These are phyloP conservation scores for Eutrema yunnanense DNA, from an alignment of 345 rosid species.

Conservation along the genomic window DNA sequence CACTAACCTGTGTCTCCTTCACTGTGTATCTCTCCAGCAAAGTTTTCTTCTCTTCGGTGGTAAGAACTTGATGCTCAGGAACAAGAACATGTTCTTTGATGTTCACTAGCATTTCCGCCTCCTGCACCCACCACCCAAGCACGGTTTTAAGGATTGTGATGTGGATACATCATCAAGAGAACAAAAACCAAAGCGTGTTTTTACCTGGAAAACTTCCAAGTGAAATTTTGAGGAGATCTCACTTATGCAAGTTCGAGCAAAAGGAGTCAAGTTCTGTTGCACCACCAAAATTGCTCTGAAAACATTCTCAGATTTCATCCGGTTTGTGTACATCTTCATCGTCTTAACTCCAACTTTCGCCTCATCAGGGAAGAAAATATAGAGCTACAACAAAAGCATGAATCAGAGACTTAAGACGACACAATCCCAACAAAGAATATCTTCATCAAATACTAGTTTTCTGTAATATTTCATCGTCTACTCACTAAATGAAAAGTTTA, in stretches of 20 bases:
- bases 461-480: neutral
- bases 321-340: constrained; percentile 77
- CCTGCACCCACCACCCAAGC: constrained; percentile 32
- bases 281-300: constrained; percentile 73
- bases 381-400: constrained; percentile 39
- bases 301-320: constrained; percentile 85
- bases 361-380: constrained; percentile 84
- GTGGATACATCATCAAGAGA: neutral
- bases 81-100: constrained; percentile 75
- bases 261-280: constrained; percentile 78
- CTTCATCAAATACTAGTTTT: neutral
- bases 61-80: constrained; percentile 72
- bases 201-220: constrained; percentile 85
- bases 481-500: neutral
- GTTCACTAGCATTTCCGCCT: constrained; percentile 66
- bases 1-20: constrained; percentile 72
- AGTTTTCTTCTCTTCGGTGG: constrained; percentile 71
- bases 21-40: constrained; percentile 70
- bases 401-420: neutral
- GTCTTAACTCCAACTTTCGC: constrained; percentile 81
- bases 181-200: neutral
- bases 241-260: constrained; percentile 66
- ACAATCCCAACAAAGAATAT: neutral
- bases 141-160: neutral
- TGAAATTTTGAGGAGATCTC: constrained; percentile 70